phyloP scores from a whole-genome alignment of 2,329 filamentous ascomycete species.

The Sporothrix globosa region DNA sequence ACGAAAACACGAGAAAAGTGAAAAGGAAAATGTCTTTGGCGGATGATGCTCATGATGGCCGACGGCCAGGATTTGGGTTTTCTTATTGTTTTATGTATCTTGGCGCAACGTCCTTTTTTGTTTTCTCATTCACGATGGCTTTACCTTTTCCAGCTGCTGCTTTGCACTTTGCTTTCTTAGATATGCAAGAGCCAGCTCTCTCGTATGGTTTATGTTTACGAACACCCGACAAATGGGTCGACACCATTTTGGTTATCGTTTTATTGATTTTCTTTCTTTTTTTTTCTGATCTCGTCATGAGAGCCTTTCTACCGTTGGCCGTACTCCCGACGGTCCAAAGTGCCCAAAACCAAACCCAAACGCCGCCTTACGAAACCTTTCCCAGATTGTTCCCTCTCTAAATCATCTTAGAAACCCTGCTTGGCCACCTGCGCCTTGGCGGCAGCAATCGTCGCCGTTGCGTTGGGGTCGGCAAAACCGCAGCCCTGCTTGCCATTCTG shows the following conservation, averaged over 20 bases:
- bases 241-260: not conserved
- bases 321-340: not conserved
- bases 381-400: too few species aligned
- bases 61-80: not conserved
- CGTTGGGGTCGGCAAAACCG: slow-evolving; percentile 43
- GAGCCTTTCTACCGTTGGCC: not conserved
- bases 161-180: slow-evolving; percentile 9
- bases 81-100: not conserved
- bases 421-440: slow-evolving; percentile 43
- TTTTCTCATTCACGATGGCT: not conserved
- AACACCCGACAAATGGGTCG: not conserved
- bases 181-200: slow-evolving; percentile 12
- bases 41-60: not conserved
- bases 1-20: not conserved
- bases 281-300: not conserved
- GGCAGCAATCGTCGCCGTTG: slow-evolving; percentile 40
- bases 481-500: slow-evolving; percentile 45
- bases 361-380: not conserved
- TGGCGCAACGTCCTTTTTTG: not conserved
- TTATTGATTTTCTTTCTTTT: not conserved
- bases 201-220: not conserved
- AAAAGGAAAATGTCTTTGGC: not conserved
- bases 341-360: slow-evolving; percentile 7
- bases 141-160: not conserved
- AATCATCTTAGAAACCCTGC: slow-evolving; percentile 41